Evolutionary conservation across 169 alveolate genomes (phyloP).

Genomic region (Perkinsus chesapeaki): DNA sequence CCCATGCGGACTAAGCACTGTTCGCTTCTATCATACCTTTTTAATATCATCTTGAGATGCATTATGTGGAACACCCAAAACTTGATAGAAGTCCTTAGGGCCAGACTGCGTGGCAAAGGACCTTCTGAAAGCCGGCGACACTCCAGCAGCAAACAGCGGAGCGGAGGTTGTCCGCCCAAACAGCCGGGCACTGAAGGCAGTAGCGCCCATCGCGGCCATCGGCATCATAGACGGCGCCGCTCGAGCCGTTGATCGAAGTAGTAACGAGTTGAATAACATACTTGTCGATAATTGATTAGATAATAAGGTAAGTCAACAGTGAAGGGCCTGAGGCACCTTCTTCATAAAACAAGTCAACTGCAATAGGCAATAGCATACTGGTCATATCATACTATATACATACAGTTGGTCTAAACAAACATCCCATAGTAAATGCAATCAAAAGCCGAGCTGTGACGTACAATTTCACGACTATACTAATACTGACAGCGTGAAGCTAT

Average conservation of each 20-base stretch:
- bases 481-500: neutral
- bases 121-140: neutral
- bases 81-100: conserved; percentile 52
- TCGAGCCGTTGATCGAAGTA: neutral
- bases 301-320: neutral
- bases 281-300: too few relatives aligned
- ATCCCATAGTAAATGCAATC: too few relatives aligned
- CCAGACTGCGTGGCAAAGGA: conserved; percentile 2
- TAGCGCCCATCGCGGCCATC: neutral
- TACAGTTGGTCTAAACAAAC: too few relatives aligned
- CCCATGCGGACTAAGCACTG: too few relatives aligned
- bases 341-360: neutral
- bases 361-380: neutral
- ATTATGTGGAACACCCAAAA: conserved; percentile 48
- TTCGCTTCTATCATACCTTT: neutral
- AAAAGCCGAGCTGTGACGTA: too few relatives aligned
- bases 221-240: neutral
- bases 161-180: neutral
- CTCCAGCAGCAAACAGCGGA: neutral
- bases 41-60: neutral
- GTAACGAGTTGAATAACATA: neutral
- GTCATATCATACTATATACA: too few relatives aligned
- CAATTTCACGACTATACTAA: too few relatives aligned
- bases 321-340: neutral
- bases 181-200: neutral